Base-by-base conservation (phyloP, 1,284 basidiomycete genomes). In the Kwoniella shivajii region DNA sequence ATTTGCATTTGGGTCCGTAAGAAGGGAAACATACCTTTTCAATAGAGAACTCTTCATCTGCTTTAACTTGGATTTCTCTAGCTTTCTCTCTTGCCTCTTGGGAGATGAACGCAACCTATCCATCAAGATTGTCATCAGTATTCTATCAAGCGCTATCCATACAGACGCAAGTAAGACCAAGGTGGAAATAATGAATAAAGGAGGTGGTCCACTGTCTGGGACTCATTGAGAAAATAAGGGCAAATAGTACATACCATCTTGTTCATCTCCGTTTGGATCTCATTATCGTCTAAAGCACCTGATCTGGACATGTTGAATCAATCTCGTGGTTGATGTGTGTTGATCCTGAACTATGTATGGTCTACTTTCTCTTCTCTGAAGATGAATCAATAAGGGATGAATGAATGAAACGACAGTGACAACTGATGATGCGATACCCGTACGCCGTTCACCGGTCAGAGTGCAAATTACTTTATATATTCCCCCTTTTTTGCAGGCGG, bases 11-110 rank as follows among this genome's bases (percentile, higher is more conserved):
- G 34, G n/a, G 29, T 14, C 18, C 44, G 44, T 43, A 43, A 24
- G 41, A 26, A 11, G n/a, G 41, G 26, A 11, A 36, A 10, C 7
- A 13, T 31, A 22, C 92, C 85, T 97, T 97, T 78, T 97, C 93
- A 65, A 96, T 96, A 20, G 92, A 88, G 75, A 96, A 97, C 80
- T 97, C 93, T 78, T 96, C 92, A 64, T 97, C 92, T 0, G 94
- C 93, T 78, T 97, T 97, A 61, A 96, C 90, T 67, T 85, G 88
- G 66, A 97, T 92, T 80, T 97, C 93, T n/a, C 94, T 83, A 0
- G 91, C 92, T 79, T 97, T 97, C 81, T 97, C 94, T 65, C 90
- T 80, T 2, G 93, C 93, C 78, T 97, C 93, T 77, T 96, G 93
- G 79, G 90, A 92, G 83, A 96, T 96, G 82, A 95, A 96, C 57